Base-by-base conservation (phyloP, 2,329 filamentous ascomycete genomes). In the Arthroderma sp. region DNA sequence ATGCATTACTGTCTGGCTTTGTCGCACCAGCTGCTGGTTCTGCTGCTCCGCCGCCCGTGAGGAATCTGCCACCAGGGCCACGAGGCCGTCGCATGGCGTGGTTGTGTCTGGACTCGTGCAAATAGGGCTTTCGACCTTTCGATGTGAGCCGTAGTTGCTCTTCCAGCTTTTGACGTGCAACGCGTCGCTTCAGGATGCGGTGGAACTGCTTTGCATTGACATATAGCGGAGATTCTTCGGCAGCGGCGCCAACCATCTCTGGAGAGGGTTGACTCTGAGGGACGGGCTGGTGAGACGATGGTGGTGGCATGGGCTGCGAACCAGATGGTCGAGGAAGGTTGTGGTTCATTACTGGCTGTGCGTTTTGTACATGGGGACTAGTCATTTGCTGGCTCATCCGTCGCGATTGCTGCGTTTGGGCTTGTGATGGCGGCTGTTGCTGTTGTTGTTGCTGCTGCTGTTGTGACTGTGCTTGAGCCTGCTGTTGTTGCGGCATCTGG, bases 181-280 rank as follows among this genome's bases (percentile, higher is more conserved):
- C 86, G 48, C 91, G 78, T 47, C 91, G 78, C 71, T 98, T 96
- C 44, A 98, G 68, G 40, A 98, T 98, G 28, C 91, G 83, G 61
- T 98, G 91, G 55, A 98, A 98, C 58, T 98, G 91, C 64, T 98
- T 98, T 4, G 91, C 91, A 57, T 98, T 98, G 58, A 98, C 91
- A 56, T 98, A 98, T 1, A 98, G 71, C 0, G 91, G 91, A 0
- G 89, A 89, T 60, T 98, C 91, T 62, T 96, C 91, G 3, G 80
- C 79, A 9, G 75, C 75, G 3, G 70, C 73, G 5, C 82, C 70
- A 1, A 83, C 75, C 56, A 91, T 78, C 60, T 95, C 88, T 5
- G 86, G 85, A 1, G 86, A 89, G 50, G 85, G 78, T 50, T 77
- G 75, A 66, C 82, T 80, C 51, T 75, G 71, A 58, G 82, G 82